These are phyloP conservation scores for Candida glaebosa DNA, from an alignment of 805 yeast species.

Conservation along the genomic window DNA sequence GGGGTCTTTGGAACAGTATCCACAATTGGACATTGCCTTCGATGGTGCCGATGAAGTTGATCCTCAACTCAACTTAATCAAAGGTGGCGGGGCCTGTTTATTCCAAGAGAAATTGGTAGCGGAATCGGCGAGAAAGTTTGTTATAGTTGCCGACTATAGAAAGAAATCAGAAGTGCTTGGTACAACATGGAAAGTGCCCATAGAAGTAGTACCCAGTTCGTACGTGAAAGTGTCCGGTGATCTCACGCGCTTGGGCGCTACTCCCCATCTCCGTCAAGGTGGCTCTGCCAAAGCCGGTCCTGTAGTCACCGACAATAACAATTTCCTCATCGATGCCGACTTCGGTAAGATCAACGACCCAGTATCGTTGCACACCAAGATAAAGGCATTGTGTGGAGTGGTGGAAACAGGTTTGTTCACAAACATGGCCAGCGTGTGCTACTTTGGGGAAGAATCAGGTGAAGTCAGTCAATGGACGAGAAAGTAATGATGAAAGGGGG, in stretches of 20 bases:
- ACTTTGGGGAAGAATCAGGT: conserved; percentile 87
- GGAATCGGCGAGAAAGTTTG: conserved; percentile 66
- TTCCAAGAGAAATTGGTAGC: conserved; percentile 96
- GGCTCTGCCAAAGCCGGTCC: conserved; percentile 96
- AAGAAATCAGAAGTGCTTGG: conserved; percentile 76
- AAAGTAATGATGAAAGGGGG: too few relatives aligned
- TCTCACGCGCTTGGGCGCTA: conserved; percentile 62
- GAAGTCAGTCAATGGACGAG: conserved; percentile 20
- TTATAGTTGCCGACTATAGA: conserved; percentile 89
- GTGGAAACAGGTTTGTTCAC: conserved; percentile 94
- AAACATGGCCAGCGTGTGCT: conserved; percentile 70
- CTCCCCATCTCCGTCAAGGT: conserved; percentile 73
- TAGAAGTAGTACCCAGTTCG: conserved; percentile 90
- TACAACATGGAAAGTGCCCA: conserved; percentile 81
- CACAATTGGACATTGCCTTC: conserved; percentile 85
- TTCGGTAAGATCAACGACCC: conserved; percentile 70
- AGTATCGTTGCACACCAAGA: conserved; percentile 51
- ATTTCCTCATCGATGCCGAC: conserved; percentile 88
- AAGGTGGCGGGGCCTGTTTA: conserved; percentile 98
- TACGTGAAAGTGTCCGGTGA: conserved; percentile 72
- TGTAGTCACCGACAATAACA: conserved; percentile 91
- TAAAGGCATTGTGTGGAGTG: conserved; percentile 83
- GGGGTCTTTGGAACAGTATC: conserved; percentile 80
- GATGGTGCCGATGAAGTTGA: conserved; percentile 99
- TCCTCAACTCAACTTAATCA: conserved; percentile 72